A percentile compares a stretch with the other conserved stretches of the same genome.
Evolutionary conservation across 805 yeast genomes (phyloP).

Genomic region (Candida methanosorbosa): DNA sequence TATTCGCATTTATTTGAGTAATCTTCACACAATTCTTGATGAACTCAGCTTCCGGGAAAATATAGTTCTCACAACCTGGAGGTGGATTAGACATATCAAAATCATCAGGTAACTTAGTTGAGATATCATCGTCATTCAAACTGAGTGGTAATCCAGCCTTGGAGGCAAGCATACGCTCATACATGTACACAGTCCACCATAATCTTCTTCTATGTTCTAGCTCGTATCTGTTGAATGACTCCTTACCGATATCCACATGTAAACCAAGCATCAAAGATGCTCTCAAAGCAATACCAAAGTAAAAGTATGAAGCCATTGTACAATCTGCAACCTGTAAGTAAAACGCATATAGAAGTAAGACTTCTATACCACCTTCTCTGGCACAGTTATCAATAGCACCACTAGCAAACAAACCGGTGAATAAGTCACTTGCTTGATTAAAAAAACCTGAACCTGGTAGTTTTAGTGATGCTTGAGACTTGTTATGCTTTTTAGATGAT

Average conservation of each 20-base stretch:
- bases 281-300: conserved; percentile 68
- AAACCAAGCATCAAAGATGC: conserved; percentile 67
- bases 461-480: conserved; percentile 18
- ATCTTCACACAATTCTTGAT: conserved; percentile 70
- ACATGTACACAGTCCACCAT: conserved; percentile 33
- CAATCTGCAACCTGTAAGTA: conserved; percentile 80
- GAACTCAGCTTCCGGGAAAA: conserved; percentile 73
- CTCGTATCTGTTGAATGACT: conserved; percentile 40
- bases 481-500: neutral
- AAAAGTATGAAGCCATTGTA: conserved; percentile 73
- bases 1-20: conserved; percentile 70
- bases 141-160: conserved; percentile 76
- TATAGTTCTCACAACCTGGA: conserved; percentile 50
- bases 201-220: conserved; percentile 38
- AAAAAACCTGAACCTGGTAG: conserved; percentile 76
- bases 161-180: conserved; percentile 65
- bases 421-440: conserved; percentile 70
- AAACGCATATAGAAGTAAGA: conserved; percentile 64
- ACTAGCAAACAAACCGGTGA: conserved; percentile 67
- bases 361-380: conserved; percentile 75
- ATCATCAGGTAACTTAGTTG: conserved; percentile 68
- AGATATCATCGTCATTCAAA: conserved; percentile 74
- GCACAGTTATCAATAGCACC: conserved; percentile 76
- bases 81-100: conserved; percentile 60
- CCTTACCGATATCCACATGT: conserved; percentile 78